phyloP scores from a whole-genome alignment of 352 stramenopile species.

The Phytophthora citricola region DNA sequence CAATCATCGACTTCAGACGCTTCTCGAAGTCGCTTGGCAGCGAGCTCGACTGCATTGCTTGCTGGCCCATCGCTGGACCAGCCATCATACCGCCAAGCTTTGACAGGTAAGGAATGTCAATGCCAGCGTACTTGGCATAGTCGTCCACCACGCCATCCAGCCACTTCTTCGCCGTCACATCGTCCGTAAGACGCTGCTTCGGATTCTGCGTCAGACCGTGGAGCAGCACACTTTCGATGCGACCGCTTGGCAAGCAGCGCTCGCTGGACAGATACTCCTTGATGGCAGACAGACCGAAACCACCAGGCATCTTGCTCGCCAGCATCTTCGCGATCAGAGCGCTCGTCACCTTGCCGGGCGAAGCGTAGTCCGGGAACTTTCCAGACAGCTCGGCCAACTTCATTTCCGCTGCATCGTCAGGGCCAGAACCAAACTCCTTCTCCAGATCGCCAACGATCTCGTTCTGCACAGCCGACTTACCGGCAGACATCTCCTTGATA shows the following conservation, averaged over 20 bases:
- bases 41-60: conserved; percentile 37
- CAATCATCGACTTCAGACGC: conserved; percentile 63
- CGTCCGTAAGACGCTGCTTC: conserved; percentile 71
- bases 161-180: conserved; percentile 78
- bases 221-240: conserved; percentile 83
- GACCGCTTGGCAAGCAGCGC: conserved; percentile 71
- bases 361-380: conserved; percentile 75
- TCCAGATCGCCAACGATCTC: conserved; percentile 88
- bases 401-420: conserved; percentile 80
- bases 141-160: conserved; percentile 80
- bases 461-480: conserved; percentile 90
- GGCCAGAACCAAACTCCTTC: conserved; percentile 84
- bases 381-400: conserved; percentile 75
- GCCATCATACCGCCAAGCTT: conserved; percentile 46
- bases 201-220: conserved; percentile 75
- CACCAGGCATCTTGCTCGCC: conserved; percentile 81
- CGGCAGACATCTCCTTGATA: conserved; percentile 82
- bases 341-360: conserved; percentile 78
- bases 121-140: conserved; percentile 66
- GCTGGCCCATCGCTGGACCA: conserved; percentile 37
- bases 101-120: conserved; percentile 67
- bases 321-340: conserved; percentile 84
- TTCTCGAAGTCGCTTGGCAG: conserved; percentile 60
- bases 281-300: conserved; percentile 79
- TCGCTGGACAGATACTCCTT: conserved; percentile 77